Base-by-base conservation (phyloP, 352 stramenopile genomes). In the Globisporangium sylvaticum region DNA sequence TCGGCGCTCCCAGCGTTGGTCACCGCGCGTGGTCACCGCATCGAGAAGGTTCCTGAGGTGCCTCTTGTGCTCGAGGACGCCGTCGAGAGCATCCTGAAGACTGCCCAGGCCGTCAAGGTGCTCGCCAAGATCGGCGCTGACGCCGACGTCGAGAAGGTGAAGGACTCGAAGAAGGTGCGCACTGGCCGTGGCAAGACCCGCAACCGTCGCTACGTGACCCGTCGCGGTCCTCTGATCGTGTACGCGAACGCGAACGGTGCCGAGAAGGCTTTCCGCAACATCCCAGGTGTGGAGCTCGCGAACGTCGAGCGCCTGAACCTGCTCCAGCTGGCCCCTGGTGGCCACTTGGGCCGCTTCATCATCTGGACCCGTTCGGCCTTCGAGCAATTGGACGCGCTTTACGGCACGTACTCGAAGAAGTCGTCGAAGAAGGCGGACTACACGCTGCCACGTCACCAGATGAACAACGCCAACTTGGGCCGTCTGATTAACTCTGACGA, bases 401-500 rank as follows among this genome's bases (percentile, higher is more conserved):
- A 98, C 83, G 97, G 97, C 76, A 97, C 91, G 64, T 96, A 95
- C 85, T 86, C 83, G 39, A 92, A 94, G 75, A 95, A 95, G 81
- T 92, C 87, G 68, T 69, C 80, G 32, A 80, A 88, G 42, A 99
- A 99, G 93, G 77, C 74, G 37, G 84, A 84, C 79, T 98, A 97
- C 89, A 77, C 84, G 74, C 90, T 99, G 37, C 97, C 97, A 64
- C 87, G 92, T 66, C 84, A 97, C 75, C 69, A 91, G 68, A 98
- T 99, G 92, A 92, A 89, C 80, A 99, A 99, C 79, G 96, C 97
- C 69, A 98, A 99, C 84, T 76, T 99, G 56, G 96, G 95, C 68
- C 96, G 97, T 94, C 90, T 99, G 76, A 99, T 99, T 72, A 99
- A 99, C 94, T 99, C 95, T 44, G 97, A 99, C 76, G 86, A 94